phyloP scores from a whole-genome alignment of 345 rosid species.

The Litchi chinensis region DNA sequence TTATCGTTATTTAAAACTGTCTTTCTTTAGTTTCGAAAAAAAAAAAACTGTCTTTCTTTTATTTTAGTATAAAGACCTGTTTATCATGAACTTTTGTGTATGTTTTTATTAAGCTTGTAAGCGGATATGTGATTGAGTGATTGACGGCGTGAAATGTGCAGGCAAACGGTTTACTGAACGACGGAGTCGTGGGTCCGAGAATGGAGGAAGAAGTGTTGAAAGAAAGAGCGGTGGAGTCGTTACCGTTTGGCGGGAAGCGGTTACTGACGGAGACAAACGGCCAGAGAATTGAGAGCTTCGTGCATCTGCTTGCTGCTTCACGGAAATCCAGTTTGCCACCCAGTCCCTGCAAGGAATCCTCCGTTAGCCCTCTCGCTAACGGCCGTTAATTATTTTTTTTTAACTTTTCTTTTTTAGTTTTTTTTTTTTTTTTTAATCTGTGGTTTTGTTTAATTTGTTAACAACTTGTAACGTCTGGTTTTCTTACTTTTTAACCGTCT shows the following conservation, averaged over 20 bases:
- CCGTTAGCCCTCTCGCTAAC: constrained; percentile 62
- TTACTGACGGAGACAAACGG: constrained; percentile 85
- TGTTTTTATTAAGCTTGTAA: too few species aligned
- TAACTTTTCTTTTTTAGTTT: background rate
- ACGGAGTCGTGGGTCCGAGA: constrained; percentile 41
- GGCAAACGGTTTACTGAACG: constrained; percentile 61
- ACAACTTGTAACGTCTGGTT: constrained; percentile 20
- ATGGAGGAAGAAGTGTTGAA: constrained; percentile 58
- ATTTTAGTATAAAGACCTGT: too few species aligned
- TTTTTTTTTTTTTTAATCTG: background rate
- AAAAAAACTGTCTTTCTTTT: background rate
- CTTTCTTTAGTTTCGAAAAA: background rate
- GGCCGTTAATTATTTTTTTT: constrained; percentile 47
- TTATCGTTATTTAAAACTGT: background rate
- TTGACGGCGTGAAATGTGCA: constrained; percentile 41
- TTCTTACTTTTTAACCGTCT: constrained; percentile 14
- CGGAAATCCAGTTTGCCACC: constrained; percentile 81
- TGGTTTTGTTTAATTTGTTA: background rate
- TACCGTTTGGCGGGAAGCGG: constrained; percentile 93
- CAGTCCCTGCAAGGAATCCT: constrained; percentile 81
- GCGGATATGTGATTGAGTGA: background rate
- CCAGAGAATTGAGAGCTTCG: constrained; percentile 71
- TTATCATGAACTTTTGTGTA: too few species aligned
- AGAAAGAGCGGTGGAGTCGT: constrained; percentile 82
- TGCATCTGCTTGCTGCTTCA: constrained; percentile 75